Percentiles rank a stretch among this genome's conserved stretches.
Evolutionary conservation across 2,329 filamentous ascomycete species (phyloP).

Genomic region (Aspergillus sp.): DNA sequence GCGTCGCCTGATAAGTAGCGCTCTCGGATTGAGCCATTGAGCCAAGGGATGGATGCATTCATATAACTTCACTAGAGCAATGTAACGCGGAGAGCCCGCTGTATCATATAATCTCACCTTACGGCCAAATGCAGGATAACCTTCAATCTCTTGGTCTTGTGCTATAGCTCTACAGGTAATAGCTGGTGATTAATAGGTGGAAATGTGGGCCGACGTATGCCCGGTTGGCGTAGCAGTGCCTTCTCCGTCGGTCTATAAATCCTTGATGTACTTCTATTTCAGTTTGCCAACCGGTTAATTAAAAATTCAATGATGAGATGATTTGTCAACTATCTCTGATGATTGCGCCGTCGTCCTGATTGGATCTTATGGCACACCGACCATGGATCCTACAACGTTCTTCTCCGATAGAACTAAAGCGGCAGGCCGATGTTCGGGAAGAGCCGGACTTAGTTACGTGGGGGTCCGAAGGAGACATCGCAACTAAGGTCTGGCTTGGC

Average conservation of each 20-base stretch:
- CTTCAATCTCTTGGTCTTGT: conserved; percentile 1
- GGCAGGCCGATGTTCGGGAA: conserved; percentile 8
- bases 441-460: conserved; percentile 12
- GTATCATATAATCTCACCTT: conserved; percentile 25
- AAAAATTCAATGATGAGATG: not conserved
- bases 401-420: not conserved
- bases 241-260: not conserved
- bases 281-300: not conserved
- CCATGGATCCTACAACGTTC: not conserved
- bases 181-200: not conserved
- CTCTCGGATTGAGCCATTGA: conserved; percentile 4
- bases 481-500: not conserved
- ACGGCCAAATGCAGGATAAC: conserved; percentile 15
- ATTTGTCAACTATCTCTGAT: not conserved
- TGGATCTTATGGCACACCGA: not conserved
- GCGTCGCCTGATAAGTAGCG: conserved; percentile 5
- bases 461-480: not conserved
- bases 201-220: conserved; percentile 2
- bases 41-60: conserved; percentile 9
- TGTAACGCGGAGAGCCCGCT: conserved; percentile 21
- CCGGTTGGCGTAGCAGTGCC: not conserved
- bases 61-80: conserved; percentile 20
- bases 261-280: not conserved
- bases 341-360: not conserved
- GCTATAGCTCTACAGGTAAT: not conserved